phyloP scores from a whole-genome alignment of 371 early-diverging fungal species.

The Saksenaea oblongispora region DNA sequence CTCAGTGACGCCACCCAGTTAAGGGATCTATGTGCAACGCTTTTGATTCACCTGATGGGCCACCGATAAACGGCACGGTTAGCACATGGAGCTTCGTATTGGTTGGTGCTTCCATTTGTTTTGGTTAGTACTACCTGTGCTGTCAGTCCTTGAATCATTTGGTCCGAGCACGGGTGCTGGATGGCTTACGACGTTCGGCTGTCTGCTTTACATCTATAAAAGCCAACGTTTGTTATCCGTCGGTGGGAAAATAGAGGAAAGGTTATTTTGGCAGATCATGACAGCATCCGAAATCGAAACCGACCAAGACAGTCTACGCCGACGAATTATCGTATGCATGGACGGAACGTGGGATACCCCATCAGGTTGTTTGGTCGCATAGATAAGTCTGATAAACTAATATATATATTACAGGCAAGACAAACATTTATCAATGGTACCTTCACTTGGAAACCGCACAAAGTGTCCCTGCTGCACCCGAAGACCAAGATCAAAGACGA shows the following conservation, averaged over 20 bases:
- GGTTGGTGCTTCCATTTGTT: not conserved
- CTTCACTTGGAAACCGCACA: constrained; percentile 8
- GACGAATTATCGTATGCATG: constrained; percentile 37
- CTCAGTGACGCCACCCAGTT: not conserved
- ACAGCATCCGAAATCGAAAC: not conserved
- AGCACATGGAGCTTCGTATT: not conserved
- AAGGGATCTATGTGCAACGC: not conserved
- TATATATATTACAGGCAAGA: constrained; percentile 20
- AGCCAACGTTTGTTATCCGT: not conserved
- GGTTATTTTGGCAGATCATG: constrained; percentile 4
- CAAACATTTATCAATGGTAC: constrained; percentile 32
- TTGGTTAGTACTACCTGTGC: not conserved
- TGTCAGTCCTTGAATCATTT: not conserved
- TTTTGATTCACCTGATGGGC: not conserved
- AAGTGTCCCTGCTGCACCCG: not conserved
- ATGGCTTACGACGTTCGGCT: not conserved
- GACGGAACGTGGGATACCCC: constrained; percentile 49
- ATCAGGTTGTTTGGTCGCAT: constrained; percentile 25
- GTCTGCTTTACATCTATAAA: not conserved
- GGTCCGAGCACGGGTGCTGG: not conserved
- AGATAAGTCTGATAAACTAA: not conserved
- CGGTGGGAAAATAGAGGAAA: not conserved
- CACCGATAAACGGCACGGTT: not conserved
- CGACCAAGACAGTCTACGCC: not conserved
- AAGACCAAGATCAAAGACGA: not conserved